Evolutionary conservation across 2,329 filamentous ascomycete genomes (phyloP), one percentile per base, ranked within the genome.

Genomic region (Penicillium freii): DNA sequence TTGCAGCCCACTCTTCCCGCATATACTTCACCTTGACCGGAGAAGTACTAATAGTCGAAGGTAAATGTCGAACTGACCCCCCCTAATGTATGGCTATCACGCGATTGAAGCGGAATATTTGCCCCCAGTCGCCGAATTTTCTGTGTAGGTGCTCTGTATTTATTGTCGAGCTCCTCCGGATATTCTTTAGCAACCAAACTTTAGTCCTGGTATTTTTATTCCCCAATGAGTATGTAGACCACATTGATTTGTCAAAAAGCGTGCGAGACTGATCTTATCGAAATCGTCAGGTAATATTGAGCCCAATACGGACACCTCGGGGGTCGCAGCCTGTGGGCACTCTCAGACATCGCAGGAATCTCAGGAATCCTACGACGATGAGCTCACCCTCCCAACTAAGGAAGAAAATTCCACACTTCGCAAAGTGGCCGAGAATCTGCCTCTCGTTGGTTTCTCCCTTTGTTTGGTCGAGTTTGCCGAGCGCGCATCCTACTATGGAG

Each of bases 381-480:
- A 66, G 19, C 72, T 73, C 55, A 73, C 75, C 10, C 58, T 68
- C 33, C 79, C 81, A 1, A 83, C 80, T 0, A 74, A 77, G 7
- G 79, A 83, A 45, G 81, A 84, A 62, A 59, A 64, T 3, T 56
- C 54, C 2, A 78, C 73, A 1, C 69, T 84, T 15, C 78, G 80
- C 23, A 80, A 77, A 55, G 75, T 83, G 8, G 73, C 82, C n/a
- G 83, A 77, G 40, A 72, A 65, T 2, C 75, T 87, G 2, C 82
- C 84, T 1, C 56, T 73, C 13, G 74, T 81, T 4, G 79, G 82
- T n/a, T 87, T 83, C 63, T 65, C 82, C 3, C 79, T 87, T 31
- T 86, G 84, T 59, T 62, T 81, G 7, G 82, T 86, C 40, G 84
- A 87, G 61, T 82, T 86, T 58, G 82, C 81, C 54, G 84, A 87